Evolutionary conservation across 1,284 basidiomycete species (phyloP).

Genomic region (Ceratobasidium papillatum): DNA sequence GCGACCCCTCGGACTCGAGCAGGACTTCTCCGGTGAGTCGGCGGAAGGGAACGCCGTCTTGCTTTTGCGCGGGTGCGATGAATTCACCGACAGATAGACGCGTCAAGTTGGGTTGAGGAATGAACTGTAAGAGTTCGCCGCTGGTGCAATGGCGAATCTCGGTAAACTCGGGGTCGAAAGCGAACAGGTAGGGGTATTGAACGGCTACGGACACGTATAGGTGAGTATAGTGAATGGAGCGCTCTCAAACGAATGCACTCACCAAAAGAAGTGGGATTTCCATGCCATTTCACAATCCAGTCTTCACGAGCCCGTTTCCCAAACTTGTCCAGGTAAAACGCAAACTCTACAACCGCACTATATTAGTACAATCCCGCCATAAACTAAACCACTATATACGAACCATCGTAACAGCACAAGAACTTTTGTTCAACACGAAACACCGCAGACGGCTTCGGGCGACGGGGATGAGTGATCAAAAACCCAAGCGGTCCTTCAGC

Average conservation of each 20-base stretch:
- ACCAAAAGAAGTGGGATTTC: conserved; percentile 29
- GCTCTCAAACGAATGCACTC: background rate
- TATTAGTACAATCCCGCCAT: background rate
- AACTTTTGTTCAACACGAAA: conserved; percentile 38
- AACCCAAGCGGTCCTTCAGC: conserved; percentile 34
- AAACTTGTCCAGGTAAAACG: conserved; percentile 38
- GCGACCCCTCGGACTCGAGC: conserved; percentile 27
- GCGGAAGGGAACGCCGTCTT: conserved; percentile 20
- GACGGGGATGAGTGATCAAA: conserved; percentile 27
- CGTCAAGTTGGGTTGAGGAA: conserved; percentile 17
- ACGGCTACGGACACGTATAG: background rate
- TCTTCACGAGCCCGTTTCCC: conserved; percentile 37
- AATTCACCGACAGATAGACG: conserved; percentile 23
- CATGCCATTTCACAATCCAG: conserved; percentile 32
- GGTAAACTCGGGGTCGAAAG: conserved; percentile 37
- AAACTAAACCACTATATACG: background rate
- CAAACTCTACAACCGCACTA: conserved; percentile 9
- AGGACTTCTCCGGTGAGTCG: conserved; percentile 26
- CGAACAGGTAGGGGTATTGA: conserved; percentile 39
- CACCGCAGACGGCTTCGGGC: conserved; percentile 21
- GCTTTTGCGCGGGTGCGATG: conserved; percentile 33
- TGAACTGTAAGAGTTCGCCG: conserved; percentile 30
- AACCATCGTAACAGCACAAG: conserved; percentile 39
- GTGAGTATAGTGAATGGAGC: background rate
- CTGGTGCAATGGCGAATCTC: conserved; percentile 36